Percentiles rank a stretch among this genome's conserved stretches.
These are phyloP conservation scores for Calcarisporium arbuscula DNA, from an alignment of 2,329 filamentous ascomycete species.

Conservation along the genomic window DNA sequence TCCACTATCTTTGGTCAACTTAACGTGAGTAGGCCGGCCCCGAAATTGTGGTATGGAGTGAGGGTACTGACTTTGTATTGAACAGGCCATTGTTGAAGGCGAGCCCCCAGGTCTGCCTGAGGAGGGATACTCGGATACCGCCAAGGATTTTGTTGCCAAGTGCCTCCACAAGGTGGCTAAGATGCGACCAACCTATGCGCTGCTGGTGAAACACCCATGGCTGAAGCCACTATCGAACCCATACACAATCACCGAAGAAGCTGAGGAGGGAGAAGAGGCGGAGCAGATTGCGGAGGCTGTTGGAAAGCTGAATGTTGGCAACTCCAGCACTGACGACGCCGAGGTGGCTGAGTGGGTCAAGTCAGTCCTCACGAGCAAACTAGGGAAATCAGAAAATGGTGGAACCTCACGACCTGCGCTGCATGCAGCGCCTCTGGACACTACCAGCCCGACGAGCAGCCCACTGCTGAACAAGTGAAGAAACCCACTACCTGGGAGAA, in stretches of 20 bases:
- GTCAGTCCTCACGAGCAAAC: slow-evolving; percentile 53
- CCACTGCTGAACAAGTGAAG: too few species aligned
- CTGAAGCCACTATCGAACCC: slow-evolving; percentile 69
- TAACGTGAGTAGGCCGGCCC: slow-evolving; percentile 87
- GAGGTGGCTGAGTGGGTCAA: slow-evolving; percentile 87
- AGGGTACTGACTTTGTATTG: slow-evolving; percentile 7
- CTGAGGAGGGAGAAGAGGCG: slow-evolving; percentile 53
- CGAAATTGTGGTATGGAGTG: background rate
- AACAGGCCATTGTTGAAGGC: slow-evolving; percentile 91
- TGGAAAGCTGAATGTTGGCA: slow-evolving; percentile 34
- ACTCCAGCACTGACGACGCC: slow-evolving; percentile 50
- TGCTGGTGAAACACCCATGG: slow-evolving; percentile 87
- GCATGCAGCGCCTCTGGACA: slow-evolving; percentile 79
- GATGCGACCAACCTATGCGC: slow-evolving; percentile 87
- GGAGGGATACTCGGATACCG: slow-evolving; percentile 69
- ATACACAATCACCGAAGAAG: slow-evolving; percentile 64
- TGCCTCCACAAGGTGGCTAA: slow-evolving; percentile 92
- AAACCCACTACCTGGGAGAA: too few species aligned
- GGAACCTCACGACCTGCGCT: slow-evolving; percentile 67
- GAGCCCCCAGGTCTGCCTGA: slow-evolving; percentile 84
- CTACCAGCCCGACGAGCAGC: slow-evolving; percentile 50
- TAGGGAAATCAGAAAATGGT: slow-evolving; percentile 43
- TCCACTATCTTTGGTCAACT: slow-evolving; percentile 98
- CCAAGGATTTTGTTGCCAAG: slow-evolving; percentile 78
- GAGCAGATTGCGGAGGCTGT: slow-evolving; percentile 37